Conservation (phyloP, 2,329 filamentous ascomycete genomes). For the Xylariaceae sp. region DNA sequence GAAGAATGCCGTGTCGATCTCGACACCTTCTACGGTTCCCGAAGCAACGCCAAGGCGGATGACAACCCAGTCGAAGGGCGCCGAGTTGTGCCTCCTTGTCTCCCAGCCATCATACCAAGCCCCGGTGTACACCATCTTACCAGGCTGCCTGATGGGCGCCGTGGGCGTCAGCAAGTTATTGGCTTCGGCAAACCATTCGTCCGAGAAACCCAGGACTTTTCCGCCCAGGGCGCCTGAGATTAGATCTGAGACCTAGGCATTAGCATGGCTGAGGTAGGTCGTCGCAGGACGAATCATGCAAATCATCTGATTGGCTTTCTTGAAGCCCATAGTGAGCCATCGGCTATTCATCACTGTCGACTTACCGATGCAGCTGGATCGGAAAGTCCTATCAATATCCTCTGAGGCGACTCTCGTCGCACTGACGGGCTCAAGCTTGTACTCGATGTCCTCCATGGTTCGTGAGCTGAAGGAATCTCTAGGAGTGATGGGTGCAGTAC, state of each 20-base stretch:
- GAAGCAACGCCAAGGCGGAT: conserved; percentile 63
- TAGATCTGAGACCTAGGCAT: conserved; percentile 43
- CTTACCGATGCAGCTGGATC: conserved; percentile 57
- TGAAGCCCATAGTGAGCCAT: neutral
- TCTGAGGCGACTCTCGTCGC: conserved; percentile 45
- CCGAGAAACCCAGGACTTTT: conserved; percentile 59
- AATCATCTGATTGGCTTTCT: conserved; percentile 3
- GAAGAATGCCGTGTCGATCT: conserved; percentile 79
- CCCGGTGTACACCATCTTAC: conserved; percentile 64
- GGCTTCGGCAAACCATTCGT: conserved; percentile 65
- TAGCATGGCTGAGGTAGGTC: conserved; percentile 9
- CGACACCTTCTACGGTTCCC: conserved; percentile 66
- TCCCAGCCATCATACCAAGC: conserved; percentile 71
- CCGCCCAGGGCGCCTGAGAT: conserved; percentile 57
- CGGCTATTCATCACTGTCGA: conserved; percentile 10
- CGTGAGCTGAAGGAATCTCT: neutral
- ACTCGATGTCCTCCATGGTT: conserved; percentile 43
- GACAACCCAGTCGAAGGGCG: conserved; percentile 62
- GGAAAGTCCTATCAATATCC: conserved; percentile 57
- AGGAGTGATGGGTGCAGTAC: neutral
- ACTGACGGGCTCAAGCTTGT: conserved; percentile 51
- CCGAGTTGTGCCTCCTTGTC: conserved; percentile 60
- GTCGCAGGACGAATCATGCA: neutral
- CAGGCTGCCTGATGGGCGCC: conserved; percentile 56
- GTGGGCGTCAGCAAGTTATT: conserved; percentile 60